phyloP scores from a whole-genome alignment of 2,329 filamentous ascomycete genomes.

The Verruconis gallopava region DNA sequence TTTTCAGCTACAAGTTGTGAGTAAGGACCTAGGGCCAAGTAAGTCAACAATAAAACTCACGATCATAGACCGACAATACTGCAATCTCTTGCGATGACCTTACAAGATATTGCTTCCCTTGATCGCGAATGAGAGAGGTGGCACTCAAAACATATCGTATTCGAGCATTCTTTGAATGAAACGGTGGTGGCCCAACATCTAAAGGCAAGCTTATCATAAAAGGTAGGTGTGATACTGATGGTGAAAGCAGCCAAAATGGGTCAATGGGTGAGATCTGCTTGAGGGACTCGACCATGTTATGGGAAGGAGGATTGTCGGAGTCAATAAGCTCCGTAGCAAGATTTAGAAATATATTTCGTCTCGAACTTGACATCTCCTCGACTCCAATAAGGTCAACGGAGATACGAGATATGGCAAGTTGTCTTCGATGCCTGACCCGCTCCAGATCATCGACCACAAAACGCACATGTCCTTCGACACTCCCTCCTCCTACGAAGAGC shows the following conservation, averaged over 20 bases:
- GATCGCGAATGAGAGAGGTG: constrained; percentile 34
- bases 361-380: constrained; percentile 35
- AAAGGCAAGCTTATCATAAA: constrained; percentile 41
- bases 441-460: constrained; percentile 36
- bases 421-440: constrained; percentile 28
- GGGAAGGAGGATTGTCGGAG: constrained; percentile 35
- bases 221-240: constrained; percentile 34
- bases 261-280: constrained; percentile 25
- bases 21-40: no score
- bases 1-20: constrained; percentile 33
- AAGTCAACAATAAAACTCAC: constrained; percentile 19
- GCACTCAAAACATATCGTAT: constrained; percentile 38
- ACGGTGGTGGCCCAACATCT: constrained; percentile 41
- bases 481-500: constrained; percentile 42
- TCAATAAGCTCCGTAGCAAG: constrained; percentile 40
- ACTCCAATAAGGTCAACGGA: constrained; percentile 40
- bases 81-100: constrained; percentile 37
- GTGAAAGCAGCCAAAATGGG: constrained; percentile 36
- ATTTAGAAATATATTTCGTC: constrained; percentile 37
- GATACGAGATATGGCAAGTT: constrained; percentile 35
- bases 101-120: constrained; percentile 36
- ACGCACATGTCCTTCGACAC: constrained; percentile 37
- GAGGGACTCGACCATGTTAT: constrained; percentile 34
- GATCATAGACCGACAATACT: constrained; percentile 42
- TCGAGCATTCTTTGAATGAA: constrained; percentile 36